Base-by-base conservation (phyloP, 2,329 filamentous ascomycete genomes). In the Colletotrichum salicis region DNA sequence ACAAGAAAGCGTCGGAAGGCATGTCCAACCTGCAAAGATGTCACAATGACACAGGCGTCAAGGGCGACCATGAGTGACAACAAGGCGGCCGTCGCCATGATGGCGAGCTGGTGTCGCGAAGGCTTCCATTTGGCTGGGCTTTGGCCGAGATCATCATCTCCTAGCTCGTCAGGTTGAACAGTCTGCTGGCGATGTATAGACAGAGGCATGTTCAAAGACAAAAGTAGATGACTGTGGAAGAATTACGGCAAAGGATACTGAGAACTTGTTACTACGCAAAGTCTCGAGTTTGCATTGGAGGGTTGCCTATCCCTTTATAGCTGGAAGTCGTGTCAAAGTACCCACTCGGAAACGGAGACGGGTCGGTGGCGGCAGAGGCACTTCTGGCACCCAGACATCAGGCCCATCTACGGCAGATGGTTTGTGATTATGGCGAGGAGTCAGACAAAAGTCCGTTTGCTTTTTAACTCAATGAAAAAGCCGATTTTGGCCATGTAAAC, bases 11-110 rank as follows among this genome's bases (percentile, higher is more conserved):
- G 29, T 31, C 8, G 8, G 6, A 27, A 19, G 29, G 1, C n/a
- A 22, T 3, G 5, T 52, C 64, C 22, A 10, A 68, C 65, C 15
- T 56, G 22, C 22, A 68, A 55, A 13, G 66, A 69, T 1, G 66
- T 69, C 6, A 63, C 35, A 57, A 69, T 69, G 31, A 63, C 35
- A 37, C 27, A 61, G 31, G 66, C 52, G n/a, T 69, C 45, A n/a
- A 69, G 51, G 24, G 66, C 51, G 19, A 69, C 58, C 27, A 63
- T 57, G 19, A 69, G 66, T 15, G 58, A 69, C 12, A 69, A n/a
- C n/a, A 69, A 31, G n/a, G 66, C 31, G 7, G 29, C 8, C 13
- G 52, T 69, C 45, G 48, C 29, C 24, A 69, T 69, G 19, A 63
- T 63, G 15, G 22, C 15, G 3, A 62, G n/a, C 5, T 62, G 13